Evolutionary conservation across 2,329 filamentous ascomycete species (phyloP).

Genomic region (Fusarium pseudonygamai): DNA sequence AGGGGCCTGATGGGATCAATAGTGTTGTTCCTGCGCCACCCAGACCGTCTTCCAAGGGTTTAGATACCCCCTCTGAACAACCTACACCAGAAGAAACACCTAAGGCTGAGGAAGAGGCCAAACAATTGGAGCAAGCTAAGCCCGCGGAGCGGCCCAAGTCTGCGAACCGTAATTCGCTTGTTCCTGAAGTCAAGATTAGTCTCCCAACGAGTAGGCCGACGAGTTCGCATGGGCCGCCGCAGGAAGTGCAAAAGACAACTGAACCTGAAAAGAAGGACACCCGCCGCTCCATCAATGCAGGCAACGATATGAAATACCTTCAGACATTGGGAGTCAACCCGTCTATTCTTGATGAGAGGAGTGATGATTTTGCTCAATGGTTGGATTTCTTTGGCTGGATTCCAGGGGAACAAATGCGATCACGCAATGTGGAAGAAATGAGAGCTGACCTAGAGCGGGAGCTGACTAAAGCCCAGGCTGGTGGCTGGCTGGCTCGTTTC

Average conservation of each 20-base stretch:
- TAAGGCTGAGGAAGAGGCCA: neutral
- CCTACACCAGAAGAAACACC: constrained; percentile 17
- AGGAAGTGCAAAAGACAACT: constrained; percentile 48
- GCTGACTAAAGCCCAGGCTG: constrained; percentile 89
- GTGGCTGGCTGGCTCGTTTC: constrained; percentile 86
- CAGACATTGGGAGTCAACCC: constrained; percentile 81
- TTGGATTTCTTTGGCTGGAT: constrained; percentile 92
- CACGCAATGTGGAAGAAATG: constrained; percentile 80
- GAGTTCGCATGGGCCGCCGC: constrained; percentile 52
- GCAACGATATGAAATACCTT: constrained; percentile 83
- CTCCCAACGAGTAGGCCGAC: constrained; percentile 54
- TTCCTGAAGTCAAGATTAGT: constrained; percentile 69
- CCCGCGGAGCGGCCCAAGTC: constrained; percentile 43
- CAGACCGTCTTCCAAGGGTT: constrained; percentile 53
- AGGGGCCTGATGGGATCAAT: constrained; percentile 89
- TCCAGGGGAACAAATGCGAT: constrained; percentile 76
- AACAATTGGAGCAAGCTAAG: constrained; percentile 18
- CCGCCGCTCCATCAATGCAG: constrained; percentile 70
- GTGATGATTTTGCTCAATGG: constrained; percentile 82
- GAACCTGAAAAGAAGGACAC: constrained; percentile 54
- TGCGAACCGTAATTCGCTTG: constrained; percentile 48
- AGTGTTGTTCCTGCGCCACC: constrained; percentile 84
- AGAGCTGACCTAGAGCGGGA: constrained; percentile 87
- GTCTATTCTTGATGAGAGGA: constrained; percentile 76
- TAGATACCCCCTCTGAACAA: constrained; percentile 42